Conservation (phyloP, 1,139 yeast genomes). For the Scheffersomyces stambukii region DNA sequence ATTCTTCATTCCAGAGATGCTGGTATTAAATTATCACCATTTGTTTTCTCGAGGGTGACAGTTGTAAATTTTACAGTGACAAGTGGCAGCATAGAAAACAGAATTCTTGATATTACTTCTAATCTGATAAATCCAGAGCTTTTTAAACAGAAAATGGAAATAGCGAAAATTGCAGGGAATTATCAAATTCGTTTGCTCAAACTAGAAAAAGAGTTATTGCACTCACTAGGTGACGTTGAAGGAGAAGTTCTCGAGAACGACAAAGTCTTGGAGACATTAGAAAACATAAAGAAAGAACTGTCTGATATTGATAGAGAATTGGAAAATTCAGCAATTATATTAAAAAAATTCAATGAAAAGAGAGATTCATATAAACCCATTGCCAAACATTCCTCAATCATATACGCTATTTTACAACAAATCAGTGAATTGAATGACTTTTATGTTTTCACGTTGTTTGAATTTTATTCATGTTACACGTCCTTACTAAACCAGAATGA, state of each 20-base stretch:
- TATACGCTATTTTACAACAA: conserved; percentile 43
- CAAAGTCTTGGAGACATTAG: conserved; percentile 55
- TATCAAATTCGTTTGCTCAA: conserved; percentile 50
- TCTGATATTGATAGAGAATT: conserved; percentile 50
- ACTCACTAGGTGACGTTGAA: conserved; percentile 48
- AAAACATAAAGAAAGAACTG: conserved; percentile 62
- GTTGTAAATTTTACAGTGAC: conserved; percentile 72
- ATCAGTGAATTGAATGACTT: conserved; percentile 43
- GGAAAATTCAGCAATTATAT: conserved; percentile 48
- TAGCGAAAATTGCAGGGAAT: conserved; percentile 55
- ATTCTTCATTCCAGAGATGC: conserved; percentile 62
- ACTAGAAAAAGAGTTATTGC: conserved; percentile 61
- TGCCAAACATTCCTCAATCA: conserved; percentile 50
- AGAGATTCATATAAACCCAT: conserved; percentile 47
- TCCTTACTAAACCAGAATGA: conserved; percentile 25
- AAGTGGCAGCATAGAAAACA: conserved; percentile 58
- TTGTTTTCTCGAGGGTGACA: conserved; percentile 57
- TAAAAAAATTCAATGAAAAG: conserved; percentile 48
- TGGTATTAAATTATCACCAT: conserved; percentile 43
- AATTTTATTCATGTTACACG: conserved; percentile 39
- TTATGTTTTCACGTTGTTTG: conserved; percentile 56
- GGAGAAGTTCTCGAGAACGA: conserved; percentile 72
- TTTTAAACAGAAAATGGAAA: conserved; percentile 52
- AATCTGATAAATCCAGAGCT: conserved; percentile 61
- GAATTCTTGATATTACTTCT: conserved; percentile 58